phyloP scores from a whole-genome alignment of 352 stramenopile genomes.

The Nothophytophthora sp. region DNA sequence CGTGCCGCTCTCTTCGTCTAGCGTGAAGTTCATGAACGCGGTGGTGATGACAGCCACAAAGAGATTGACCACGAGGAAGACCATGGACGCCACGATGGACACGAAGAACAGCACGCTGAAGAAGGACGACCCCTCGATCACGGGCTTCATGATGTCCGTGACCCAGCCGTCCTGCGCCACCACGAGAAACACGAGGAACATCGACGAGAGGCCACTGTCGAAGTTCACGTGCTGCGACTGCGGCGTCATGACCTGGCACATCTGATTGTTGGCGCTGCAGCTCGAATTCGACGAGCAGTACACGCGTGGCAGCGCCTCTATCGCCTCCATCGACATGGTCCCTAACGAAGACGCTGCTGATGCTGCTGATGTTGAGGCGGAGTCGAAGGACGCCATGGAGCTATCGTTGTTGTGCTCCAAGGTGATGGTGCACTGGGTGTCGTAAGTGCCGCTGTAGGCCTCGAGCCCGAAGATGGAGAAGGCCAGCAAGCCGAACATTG shows the following conservation, averaged over 20 bases:
- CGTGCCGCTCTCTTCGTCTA: constrained; percentile 44
- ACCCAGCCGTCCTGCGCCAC: constrained; percentile 82
- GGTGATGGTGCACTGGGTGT: constrained; percentile 45
- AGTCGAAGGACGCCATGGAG: neutral
- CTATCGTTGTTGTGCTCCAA: neutral
- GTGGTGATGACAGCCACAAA: constrained; percentile 87
- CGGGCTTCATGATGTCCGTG: constrained; percentile 76
- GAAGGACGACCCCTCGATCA: constrained; percentile 59
- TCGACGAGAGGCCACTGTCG: constrained; percentile 59
- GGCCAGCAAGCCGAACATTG: constrained; percentile 72
- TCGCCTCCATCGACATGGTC: constrained; percentile 16
- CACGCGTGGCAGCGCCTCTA: constrained; percentile 43
- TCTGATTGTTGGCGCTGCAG: constrained; percentile 35
- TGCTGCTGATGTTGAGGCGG: constrained; percentile 13
- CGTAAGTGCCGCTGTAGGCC: constrained; percentile 56
- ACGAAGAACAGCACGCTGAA: constrained; percentile 70
- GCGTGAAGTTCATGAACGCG: constrained; percentile 81
- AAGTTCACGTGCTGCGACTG: constrained; percentile 69
- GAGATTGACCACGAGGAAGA: constrained; percentile 83
- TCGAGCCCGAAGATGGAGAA: constrained; percentile 83
- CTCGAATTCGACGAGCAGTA: constrained; percentile 52
- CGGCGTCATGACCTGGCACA: constrained; percentile 32
- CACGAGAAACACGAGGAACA: constrained; percentile 82
- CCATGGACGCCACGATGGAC: constrained; percentile 70
- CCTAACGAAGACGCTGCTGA: constrained; percentile 10